Conservation (phyloP, 148 eudicot genomes). For the Spergularia bocconei region DNA sequence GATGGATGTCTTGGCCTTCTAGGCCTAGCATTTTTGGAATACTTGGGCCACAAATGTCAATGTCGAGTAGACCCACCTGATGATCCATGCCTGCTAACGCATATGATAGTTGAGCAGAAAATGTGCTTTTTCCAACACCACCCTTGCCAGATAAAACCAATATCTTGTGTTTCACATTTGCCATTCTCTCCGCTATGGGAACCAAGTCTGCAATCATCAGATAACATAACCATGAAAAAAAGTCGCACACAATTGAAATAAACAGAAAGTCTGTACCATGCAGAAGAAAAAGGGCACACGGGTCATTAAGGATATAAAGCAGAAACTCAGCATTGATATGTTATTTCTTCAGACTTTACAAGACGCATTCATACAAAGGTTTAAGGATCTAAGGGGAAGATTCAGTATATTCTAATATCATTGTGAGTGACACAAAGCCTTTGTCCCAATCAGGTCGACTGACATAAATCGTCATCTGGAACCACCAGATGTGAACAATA, state of each 20-base stretch:
- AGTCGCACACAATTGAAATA: not conserved
- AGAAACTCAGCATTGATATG: not conserved
- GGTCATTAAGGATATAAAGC: not conserved
- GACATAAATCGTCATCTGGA: too few relatives aligned
- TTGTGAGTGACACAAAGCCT: too few relatives aligned
- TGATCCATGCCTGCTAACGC: conserved; percentile 78
- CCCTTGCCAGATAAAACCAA: conserved; percentile 88
- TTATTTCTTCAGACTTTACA: not conserved
- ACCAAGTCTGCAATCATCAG: conserved; percentile 58
- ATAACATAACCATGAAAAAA: not conserved
- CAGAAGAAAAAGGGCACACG: not conserved
- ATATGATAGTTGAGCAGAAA: conserved; percentile 87
- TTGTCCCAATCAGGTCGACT: too few relatives aligned
- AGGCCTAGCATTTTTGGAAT: conserved; percentile 94
- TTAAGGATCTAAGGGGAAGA: too few relatives aligned
- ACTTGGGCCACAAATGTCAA: conserved; percentile 93
- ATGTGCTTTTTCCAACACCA: conserved; percentile 95
- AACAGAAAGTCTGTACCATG: not conserved
- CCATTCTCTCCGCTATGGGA: conserved; percentile 81
- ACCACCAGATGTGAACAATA: too few relatives aligned
- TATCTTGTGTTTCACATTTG: conserved; percentile 90
- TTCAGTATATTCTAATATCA: too few relatives aligned
- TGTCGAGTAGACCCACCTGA: conserved; percentile 83
- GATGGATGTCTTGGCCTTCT: conserved; percentile 96
- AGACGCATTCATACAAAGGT: too few relatives aligned